A percentile compares a stretch with the other conserved stretches of the same genome.
Evolutionary conservation across 108 stramenopile genomes (phyloP).

Genomic region (Skeletonema grethae): DNA sequence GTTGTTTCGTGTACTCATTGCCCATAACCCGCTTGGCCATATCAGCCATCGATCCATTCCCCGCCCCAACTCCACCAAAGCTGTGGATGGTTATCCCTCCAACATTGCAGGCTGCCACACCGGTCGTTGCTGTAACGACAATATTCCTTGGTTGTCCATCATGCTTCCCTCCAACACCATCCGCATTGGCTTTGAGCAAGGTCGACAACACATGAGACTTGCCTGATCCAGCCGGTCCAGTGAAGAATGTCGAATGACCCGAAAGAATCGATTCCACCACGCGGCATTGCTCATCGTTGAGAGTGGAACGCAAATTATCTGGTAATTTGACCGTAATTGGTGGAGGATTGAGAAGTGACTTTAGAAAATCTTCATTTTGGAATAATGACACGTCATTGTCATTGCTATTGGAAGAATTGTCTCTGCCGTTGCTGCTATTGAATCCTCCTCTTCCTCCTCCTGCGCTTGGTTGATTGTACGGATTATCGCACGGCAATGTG

Average conservation of each 20-base stretch:
- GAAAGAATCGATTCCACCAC: slow-evolving; percentile 43
- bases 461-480: not conserved
- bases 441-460: slow-evolving; percentile 4
- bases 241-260: slow-evolving; percentile 49
- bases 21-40: slow-evolving; percentile 44
- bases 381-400: slow-evolving; percentile 12
- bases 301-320: slow-evolving; percentile 18
- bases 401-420: not conserved
- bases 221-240: slow-evolving; percentile 53
- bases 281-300: slow-evolving; percentile 40
- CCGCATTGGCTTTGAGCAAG: slow-evolving; percentile 29
- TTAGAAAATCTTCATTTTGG: slow-evolving; percentile 27
- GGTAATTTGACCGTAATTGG: slow-evolving; percentile 30
- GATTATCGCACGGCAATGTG: slow-evolving; percentile 13
- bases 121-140: slow-evolving; percentile 65
- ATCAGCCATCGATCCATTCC: slow-evolving; percentile 30
- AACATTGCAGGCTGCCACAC: slow-evolving; percentile 55
- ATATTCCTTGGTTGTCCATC: slow-evolving; percentile 37
- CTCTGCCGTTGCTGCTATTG: not conserved
- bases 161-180: slow-evolving; percentile 11
- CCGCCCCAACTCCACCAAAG: slow-evolving; percentile 71
- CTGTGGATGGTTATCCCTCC: slow-evolving; percentile 77
- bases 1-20: slow-evolving; percentile 47
- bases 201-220: slow-evolving; percentile 42
- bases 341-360: slow-evolving; percentile 32